These are phyloP conservation scores for Hymenotorrendiella dingleyae DNA, from an alignment of 2,329 filamentous ascomycete genomes.

Conservation along the genomic window DNA sequence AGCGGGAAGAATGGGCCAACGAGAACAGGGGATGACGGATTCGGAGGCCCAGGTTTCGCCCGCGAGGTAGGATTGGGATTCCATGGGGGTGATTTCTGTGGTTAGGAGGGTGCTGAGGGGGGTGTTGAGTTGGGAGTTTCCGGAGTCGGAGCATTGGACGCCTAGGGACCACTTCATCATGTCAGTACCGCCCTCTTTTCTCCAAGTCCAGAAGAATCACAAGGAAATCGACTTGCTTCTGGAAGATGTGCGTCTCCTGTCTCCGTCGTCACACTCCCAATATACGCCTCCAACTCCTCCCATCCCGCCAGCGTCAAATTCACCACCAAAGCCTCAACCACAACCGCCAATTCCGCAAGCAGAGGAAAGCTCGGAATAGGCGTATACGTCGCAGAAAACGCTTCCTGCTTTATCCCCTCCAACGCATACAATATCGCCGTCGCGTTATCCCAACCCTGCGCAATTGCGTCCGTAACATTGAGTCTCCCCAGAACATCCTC, in stretches of 20 bases:
- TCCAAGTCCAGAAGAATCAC: neutral
- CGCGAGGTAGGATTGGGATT: neutral
- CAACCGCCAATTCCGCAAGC: too few species aligned
- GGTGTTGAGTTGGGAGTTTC: neutral
- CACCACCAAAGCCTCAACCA: too few species aligned
- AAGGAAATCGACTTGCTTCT: neutral
- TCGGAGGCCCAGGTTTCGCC: neutral
- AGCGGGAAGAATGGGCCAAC: neutral
- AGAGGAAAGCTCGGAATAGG: too few species aligned
- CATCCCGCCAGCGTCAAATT: too few species aligned
- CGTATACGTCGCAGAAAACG: neutral
- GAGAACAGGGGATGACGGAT: neutral
- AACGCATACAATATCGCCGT: neutral
- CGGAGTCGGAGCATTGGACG: neutral
- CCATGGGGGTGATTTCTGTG: neutral
- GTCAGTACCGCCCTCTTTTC: too few species aligned
- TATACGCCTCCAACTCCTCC: too few species aligned
- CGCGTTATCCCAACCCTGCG: neutral
- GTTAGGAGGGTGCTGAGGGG: neutral
- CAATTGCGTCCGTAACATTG: neutral
- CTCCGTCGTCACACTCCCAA: too few species aligned
- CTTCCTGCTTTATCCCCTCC: neutral
- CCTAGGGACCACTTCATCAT: neutral
- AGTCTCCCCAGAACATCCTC: neutral
- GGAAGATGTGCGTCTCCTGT: neutral